Evolutionary conservation across 257 asterid genomes (phyloP).

Genomic region (Fraxinus cuspidata): DNA sequence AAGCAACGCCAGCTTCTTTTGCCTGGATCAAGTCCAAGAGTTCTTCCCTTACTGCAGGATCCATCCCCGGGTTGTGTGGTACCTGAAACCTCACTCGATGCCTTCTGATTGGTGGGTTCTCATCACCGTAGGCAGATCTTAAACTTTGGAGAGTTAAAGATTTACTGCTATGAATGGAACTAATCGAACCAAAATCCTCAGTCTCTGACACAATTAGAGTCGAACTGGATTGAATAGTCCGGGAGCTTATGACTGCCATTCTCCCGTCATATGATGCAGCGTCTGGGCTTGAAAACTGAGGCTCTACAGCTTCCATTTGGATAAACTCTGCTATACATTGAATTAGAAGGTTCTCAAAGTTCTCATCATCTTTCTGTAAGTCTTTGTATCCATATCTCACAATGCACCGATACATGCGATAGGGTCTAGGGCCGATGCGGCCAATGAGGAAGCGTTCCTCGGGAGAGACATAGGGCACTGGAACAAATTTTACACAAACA

Average conservation of each 20-base stretch:
- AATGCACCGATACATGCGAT: conserved; percentile 93
- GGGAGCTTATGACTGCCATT: conserved; percentile 90
- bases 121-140: conserved; percentile 72
- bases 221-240: conserved; percentile 42
- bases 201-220: conserved; percentile 48
- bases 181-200: conserved; percentile 38
- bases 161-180: conserved; percentile 66
- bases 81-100: conserved; percentile 66
- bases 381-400: conserved; percentile 94
- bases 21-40: conserved; percentile 77
- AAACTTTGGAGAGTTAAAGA: conserved; percentile 72
- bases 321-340: conserved; percentile 92
- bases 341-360: conserved; percentile 77
- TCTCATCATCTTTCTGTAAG: conserved; percentile 72
- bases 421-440: conserved; percentile 87
- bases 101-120: conserved; percentile 72
- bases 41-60: conserved; percentile 71
- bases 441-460: conserved; percentile 94
- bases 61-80: conserved; percentile 62
- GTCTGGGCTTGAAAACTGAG: conserved; percentile 68
- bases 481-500: conserved; percentile 87
- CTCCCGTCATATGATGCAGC: conserved; percentile 74
- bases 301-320: conserved; percentile 90
- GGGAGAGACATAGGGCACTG: conserved; percentile 76
- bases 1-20: conserved; percentile 91